These are phyloP conservation scores for Fusarium euwallaceae DNA, from an alignment of 2,329 filamentous ascomycete species.

Conservation along the genomic window DNA sequence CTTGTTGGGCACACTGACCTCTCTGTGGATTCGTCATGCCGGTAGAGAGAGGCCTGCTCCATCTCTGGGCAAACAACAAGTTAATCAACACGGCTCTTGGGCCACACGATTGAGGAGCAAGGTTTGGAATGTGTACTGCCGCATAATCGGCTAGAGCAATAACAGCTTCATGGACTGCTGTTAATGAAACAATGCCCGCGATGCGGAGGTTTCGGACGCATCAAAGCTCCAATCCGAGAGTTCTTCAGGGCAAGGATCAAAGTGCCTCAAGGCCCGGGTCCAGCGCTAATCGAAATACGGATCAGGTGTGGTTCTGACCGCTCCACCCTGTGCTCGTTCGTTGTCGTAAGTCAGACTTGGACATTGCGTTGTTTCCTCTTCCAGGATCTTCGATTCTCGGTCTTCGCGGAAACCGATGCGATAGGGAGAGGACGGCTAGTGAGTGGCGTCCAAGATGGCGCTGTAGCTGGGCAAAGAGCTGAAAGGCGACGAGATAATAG, in stretches of 20 bases:
- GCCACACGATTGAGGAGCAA: background rate
- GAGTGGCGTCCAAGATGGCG: constrained; percentile 12
- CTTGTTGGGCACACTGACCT: background rate
- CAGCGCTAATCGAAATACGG: constrained; percentile 33
- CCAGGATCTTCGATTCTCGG: constrained; percentile 8
- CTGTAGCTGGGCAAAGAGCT: constrained; percentile 7
- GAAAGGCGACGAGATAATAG: background rate
- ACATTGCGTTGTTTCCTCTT: constrained; percentile 6
- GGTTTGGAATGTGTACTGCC: background rate
- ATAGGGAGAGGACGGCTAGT: constrained; percentile 12
- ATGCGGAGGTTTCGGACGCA: constrained; percentile 37
- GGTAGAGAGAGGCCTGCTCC: background rate
- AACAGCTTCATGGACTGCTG: constrained; percentile 8
- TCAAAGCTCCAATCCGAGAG: constrained; percentile 9
- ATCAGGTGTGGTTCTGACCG: constrained; percentile 27
- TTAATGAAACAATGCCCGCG: constrained; percentile 17
- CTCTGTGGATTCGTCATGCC: background rate
- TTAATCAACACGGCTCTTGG: background rate
- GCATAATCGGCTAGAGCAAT: background rate
- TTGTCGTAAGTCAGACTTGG: constrained; percentile 20
- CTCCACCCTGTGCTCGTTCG: constrained; percentile 32
- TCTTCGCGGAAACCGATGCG: constrained; percentile 2
- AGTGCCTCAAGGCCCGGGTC: constrained; percentile 16
- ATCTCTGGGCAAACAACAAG: background rate
- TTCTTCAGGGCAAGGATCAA: constrained; percentile 28